A percentile compares a stretch with the other conserved stretches of the same genome.
Conservation (phyloP, 208 protist genomes). For the Crithidia thermophila region DNA sequence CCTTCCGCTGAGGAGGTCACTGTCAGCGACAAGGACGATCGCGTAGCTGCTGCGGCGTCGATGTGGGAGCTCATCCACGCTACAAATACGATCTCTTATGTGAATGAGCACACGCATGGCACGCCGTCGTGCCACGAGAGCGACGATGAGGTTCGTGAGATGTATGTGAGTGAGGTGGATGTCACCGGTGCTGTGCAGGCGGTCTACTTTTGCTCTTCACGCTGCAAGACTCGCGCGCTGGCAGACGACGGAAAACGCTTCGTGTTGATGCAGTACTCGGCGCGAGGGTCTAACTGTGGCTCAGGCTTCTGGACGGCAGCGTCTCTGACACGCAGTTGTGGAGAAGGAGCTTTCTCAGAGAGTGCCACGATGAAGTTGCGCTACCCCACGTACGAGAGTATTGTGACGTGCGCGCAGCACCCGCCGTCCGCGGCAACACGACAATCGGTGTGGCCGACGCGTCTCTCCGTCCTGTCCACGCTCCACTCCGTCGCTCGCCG, state of each 20-base stretch:
- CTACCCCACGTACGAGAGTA: slow-evolving; percentile 10
- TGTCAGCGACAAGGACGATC: background rate
- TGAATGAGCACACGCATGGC: too few species aligned
- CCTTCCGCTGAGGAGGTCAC: background rate
- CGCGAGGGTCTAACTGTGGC: background rate
- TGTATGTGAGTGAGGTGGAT: slow-evolving; percentile 25
- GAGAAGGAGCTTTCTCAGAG: background rate
- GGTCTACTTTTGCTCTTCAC: slow-evolving; percentile 26
- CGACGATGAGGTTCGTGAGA: too few species aligned
- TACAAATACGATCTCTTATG: background rate
- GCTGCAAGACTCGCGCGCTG: slow-evolving; percentile 14
- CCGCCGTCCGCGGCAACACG: slow-evolving; percentile 11
- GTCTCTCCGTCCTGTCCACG: slow-evolving; percentile 29
- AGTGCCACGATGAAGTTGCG: background rate
- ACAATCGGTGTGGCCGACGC: slow-evolving; percentile 31
- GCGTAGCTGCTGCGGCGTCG: background rate
- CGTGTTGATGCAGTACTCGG: slow-evolving; percentile 15
- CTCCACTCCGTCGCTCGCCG: slow-evolving; percentile 36
- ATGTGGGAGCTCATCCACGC: slow-evolving; percentile 6
- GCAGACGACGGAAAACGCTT: slow-evolving; percentile 31
- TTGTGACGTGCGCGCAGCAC: slow-evolving; percentile 2
- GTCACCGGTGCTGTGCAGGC: slow-evolving; percentile 4
- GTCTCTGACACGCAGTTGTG: too few species aligned
- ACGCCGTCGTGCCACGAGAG: too few species aligned
- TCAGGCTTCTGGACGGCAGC: too few species aligned